Conservation (phyloP, 768 basidiomycete species). For the Suillus placidus region DNA sequence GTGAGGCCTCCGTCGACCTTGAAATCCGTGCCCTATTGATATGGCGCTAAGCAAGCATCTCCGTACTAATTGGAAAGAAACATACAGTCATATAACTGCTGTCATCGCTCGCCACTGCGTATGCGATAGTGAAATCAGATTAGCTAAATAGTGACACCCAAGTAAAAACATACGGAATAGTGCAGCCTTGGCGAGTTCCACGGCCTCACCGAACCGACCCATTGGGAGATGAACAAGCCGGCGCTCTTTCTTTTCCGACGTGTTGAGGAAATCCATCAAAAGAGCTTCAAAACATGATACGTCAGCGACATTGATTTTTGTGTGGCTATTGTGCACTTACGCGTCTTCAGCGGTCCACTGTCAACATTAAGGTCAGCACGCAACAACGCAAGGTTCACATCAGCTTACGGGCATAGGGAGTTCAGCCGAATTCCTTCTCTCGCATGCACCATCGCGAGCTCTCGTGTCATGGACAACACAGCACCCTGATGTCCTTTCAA, state of each 20-base stretch:
- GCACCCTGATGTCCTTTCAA: slow-evolving; percentile 62
- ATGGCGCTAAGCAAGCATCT: slow-evolving; percentile 12
- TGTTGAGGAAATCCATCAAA: slow-evolving; percentile 98
- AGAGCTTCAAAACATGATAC: slow-evolving; percentile 58
- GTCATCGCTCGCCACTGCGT: slow-evolving; percentile 86
- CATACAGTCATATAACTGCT: slow-evolving; percentile 94
- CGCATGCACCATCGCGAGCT: slow-evolving; percentile 97
- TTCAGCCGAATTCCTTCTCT: slow-evolving; percentile 96
- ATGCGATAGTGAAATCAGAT: slow-evolving; percentile 6
- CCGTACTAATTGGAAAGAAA: slow-evolving; percentile 15
- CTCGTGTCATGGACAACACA: slow-evolving; percentile 98
- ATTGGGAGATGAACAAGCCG: slow-evolving; percentile 90
- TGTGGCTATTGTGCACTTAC: slow-evolving; percentile 48
- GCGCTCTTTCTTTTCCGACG: slow-evolving; percentile 91
- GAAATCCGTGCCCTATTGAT: slow-evolving; percentile 80
- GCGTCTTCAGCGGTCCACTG: slow-evolving; percentile 94
- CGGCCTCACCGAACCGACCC: slow-evolving; percentile 96
- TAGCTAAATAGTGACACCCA: slow-evolving; percentile 14
- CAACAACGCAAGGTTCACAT: background rate
- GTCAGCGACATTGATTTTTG: background rate
- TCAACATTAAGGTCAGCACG: slow-evolving; percentile 12
- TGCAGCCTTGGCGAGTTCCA: slow-evolving; percentile 92
- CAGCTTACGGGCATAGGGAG: slow-evolving; percentile 88
- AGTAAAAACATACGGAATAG: slow-evolving; percentile 79
- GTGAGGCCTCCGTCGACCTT: slow-evolving; percentile 94